These are phyloP conservation scores for Arachis monticola DNA, from an alignment of 331 rosid genomes.

Conservation along the genomic window DNA sequence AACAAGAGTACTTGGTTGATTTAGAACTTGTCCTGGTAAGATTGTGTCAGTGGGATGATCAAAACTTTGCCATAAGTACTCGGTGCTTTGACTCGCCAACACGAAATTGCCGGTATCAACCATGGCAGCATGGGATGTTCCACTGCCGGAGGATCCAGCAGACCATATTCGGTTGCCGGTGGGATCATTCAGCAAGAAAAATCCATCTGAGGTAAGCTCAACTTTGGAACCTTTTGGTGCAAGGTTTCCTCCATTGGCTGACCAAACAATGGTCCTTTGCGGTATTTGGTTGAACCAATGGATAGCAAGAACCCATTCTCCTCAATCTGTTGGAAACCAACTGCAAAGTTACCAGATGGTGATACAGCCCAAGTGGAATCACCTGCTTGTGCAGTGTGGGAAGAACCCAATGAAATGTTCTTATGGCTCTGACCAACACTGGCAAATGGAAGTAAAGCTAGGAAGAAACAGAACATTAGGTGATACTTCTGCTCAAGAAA, in stretches of 20 bases:
- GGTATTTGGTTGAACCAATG: constrained; percentile 43
- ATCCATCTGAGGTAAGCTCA: constrained; percentile 30
- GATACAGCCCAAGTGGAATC: constrained; percentile 5
- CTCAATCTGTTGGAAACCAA: constrained; percentile 34
- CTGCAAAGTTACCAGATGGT: constrained; percentile 37
- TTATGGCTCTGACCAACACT: constrained; percentile 9
- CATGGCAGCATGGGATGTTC: constrained; percentile 29
- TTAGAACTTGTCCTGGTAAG: constrained; percentile 32
- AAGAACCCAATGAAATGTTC: constrained; percentile 22
- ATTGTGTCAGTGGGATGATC: constrained; percentile 41
- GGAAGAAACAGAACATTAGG: neutral
- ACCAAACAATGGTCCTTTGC: constrained; percentile 40
- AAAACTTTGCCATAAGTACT: constrained; percentile 36
- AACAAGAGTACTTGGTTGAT: neutral
- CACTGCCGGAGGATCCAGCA: neutral
- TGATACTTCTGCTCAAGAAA: neutral
- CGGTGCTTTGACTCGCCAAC: neutral
- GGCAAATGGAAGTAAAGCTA: constrained; percentile 21
- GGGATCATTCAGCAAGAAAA: constrained; percentile 29
- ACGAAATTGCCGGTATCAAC: constrained; percentile 41
- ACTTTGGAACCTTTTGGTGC: constrained; percentile 33
- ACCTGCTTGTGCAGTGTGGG: neutral
- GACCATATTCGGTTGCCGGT: constrained; percentile 15
- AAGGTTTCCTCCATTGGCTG: constrained; percentile 31
- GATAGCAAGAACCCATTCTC: constrained; percentile 35